Conservation (phyloP, 148 eudicot species). For the Vaccinium darrowii region DNA sequence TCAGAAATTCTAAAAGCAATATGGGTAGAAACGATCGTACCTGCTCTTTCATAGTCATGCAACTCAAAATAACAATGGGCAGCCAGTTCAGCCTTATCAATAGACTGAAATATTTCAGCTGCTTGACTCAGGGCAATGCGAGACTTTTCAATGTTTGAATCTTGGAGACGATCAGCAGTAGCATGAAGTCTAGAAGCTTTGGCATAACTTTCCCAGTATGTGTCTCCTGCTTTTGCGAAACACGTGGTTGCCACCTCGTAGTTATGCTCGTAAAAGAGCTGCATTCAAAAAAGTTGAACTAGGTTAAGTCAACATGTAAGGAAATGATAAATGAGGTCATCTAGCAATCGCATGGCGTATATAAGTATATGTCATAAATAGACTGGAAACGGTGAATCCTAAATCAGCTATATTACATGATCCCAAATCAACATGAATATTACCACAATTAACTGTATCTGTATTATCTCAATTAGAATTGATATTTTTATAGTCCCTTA, state of each 20-base stretch:
- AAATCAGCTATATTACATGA: not conserved
- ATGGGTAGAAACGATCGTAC: not conserved
- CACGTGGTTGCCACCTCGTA: slow-evolving; percentile 80
- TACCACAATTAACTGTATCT: not conserved
- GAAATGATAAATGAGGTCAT: not conserved
- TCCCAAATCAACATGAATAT: not conserved
- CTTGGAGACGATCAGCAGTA: slow-evolving; percentile 38
- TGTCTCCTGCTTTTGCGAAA: slow-evolving; percentile 74
- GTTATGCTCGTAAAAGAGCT: slow-evolving; percentile 63
- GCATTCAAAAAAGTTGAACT: not conserved
- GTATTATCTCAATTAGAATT: not conserved
- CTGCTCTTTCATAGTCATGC: slow-evolving; percentile 54
- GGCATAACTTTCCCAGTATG: slow-evolving; percentile 52
- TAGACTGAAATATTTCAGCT: slow-evolving; percentile 67
- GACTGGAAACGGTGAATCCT: not conserved
- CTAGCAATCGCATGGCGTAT: not conserved
- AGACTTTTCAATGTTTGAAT: slow-evolving; percentile 41
- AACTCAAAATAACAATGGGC: slow-evolving; percentile 61
- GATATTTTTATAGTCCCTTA: not conserved
- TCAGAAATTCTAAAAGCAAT: not conserved
- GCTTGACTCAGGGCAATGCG: slow-evolving; percentile 48
- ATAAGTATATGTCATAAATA: not conserved
- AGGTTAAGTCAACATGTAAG: not conserved
- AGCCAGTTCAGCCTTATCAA: slow-evolving; percentile 45
- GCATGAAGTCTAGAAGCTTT: slow-evolving; percentile 61